These are phyloP conservation scores for Eremothecium cymbalariae DNA, from an alignment of 1,139 yeast species.

Conservation along the genomic window DNA sequence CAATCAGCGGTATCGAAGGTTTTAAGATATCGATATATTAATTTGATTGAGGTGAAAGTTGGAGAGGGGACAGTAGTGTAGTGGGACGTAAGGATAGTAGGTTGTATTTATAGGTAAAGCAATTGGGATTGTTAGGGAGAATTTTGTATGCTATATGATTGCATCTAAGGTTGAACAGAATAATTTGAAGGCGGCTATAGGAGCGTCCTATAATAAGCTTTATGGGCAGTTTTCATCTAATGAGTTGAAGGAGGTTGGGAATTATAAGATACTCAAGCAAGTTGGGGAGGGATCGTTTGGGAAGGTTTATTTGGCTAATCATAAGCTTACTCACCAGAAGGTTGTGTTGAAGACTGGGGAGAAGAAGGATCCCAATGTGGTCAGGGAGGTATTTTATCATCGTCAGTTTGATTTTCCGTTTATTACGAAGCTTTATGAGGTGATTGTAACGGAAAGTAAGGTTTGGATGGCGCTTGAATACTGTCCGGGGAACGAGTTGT, in stretches of 20 bases:
- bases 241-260: conserved; percentile 60
- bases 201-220: conserved; percentile 58
- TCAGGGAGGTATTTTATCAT: conserved; percentile 85
- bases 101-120: conserved; percentile 1
- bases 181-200: conserved; percentile 33
- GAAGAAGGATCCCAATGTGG: conserved; percentile 80
- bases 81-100: no score
- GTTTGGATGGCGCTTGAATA: conserved; percentile 88
- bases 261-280: conserved; percentile 59
- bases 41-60: no score
- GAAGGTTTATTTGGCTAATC: conserved; percentile 77
- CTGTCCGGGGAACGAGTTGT: conserved; percentile 83
- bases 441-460: conserved; percentile 66
- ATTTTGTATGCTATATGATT: conserved; percentile 8
- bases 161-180: conserved; percentile 26
- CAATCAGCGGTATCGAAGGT: no score
- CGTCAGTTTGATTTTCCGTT: conserved; percentile 77
- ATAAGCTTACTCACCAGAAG: conserved; percentile 59
- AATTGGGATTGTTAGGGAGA: neutral
- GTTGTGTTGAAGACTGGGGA: conserved; percentile 83
- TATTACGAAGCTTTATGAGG: conserved; percentile 78
- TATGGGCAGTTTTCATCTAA: conserved; percentile 48
- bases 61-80: no score
- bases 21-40: no score
- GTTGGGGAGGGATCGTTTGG: conserved; percentile 93